A percentile compares a stretch with the other conserved stretches of the same genome.
These are phyloP conservation scores for Marsdenia floribunda DNA, from an alignment of 257 asterid species.

Conservation along the genomic window DNA sequence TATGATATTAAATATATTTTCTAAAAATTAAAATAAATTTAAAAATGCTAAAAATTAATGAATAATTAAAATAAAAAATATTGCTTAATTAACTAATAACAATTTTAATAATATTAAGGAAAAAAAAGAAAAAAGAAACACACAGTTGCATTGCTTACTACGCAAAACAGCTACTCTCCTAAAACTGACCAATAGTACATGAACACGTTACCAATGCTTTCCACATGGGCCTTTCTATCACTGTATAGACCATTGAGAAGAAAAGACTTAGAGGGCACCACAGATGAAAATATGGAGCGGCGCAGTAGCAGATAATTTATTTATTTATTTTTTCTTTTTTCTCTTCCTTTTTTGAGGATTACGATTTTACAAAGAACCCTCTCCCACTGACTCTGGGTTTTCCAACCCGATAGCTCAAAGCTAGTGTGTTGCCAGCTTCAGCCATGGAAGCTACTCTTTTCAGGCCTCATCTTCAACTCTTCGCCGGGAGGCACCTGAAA, in stretches of 20 bases:
- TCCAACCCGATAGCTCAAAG: not conserved
- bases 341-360: not conserved
- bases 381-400: not conserved
- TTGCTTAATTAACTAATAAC: too few relatives aligned
- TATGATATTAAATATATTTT: too few relatives aligned
- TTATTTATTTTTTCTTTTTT: too few relatives aligned
- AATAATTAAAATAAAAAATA: too few relatives aligned
- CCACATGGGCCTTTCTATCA: not conserved
- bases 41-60: too few relatives aligned
- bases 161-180: not conserved
- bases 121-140: too few relatives aligned
- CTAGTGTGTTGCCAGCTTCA: constrained; percentile 10
- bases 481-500: constrained; percentile 11
- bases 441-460: constrained; percentile 59
- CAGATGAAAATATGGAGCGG: not conserved
- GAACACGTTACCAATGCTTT: not conserved
- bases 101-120: too few relatives aligned
- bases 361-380: not conserved
- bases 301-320: not conserved
- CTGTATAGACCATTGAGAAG: not conserved
- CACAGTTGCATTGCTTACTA: too few relatives aligned
- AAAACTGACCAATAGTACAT: not conserved
- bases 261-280: not conserved
- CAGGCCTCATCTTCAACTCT: constrained; percentile 34
- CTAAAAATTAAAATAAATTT: too few relatives aligned